phyloP scores from a whole-genome alignment of 805 yeast species.

The Tetrapisispora phaffii region DNA sequence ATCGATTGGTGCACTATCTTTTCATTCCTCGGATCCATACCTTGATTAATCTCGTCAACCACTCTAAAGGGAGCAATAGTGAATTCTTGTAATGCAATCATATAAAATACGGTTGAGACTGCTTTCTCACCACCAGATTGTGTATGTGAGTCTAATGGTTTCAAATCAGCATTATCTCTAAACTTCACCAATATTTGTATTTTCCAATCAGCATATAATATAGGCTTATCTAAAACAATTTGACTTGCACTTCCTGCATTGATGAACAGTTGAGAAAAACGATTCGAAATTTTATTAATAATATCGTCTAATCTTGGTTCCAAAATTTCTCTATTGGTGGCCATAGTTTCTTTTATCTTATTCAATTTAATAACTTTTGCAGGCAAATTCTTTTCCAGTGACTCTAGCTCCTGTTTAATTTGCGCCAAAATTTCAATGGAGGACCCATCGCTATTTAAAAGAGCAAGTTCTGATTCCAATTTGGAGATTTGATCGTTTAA shows the following conservation, averaged over 20 bases:
- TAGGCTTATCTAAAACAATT: slow-evolving; percentile 45
- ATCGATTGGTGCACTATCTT: slow-evolving; percentile 74
- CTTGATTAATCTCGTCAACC: slow-evolving; percentile 97
- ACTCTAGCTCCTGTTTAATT: slow-evolving; percentile 18
- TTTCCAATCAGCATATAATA: slow-evolving; percentile 62
- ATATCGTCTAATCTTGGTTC: slow-evolving; percentile 49
- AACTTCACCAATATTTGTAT: slow-evolving; percentile 78
- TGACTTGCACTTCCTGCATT: slow-evolving; percentile 84
- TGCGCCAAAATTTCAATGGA: slow-evolving; percentile 26
- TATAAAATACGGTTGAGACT: slow-evolving; percentile 81
- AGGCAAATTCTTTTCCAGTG: slow-evolving; percentile 18
- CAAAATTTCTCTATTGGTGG: slow-evolving; percentile 39
- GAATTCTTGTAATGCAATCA: slow-evolving; percentile 82
- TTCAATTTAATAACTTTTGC: slow-evolving; percentile 13
- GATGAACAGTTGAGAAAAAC: slow-evolving; percentile 57
- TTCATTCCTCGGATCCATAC: slow-evolving; percentile 94
- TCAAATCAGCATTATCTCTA: slow-evolving; percentile 63
- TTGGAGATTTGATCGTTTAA: slow-evolving; percentile 35
- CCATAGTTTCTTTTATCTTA: slow-evolving; percentile 30
- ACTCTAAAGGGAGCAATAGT: slow-evolving; percentile 87
- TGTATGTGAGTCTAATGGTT: slow-evolving; percentile 68
- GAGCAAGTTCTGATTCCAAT: slow-evolving; percentile 38
- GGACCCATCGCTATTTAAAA: slow-evolving; percentile 32
- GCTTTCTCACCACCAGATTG: slow-evolving; percentile 99
- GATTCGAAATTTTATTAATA: slow-evolving; percentile 46